A percentile compares a stretch with the other conserved stretches of the same genome.
Evolutionary conservation across 306 rosid genomes (phyloP).

Genomic region (Dalbergia cochinchinensis): DNA sequence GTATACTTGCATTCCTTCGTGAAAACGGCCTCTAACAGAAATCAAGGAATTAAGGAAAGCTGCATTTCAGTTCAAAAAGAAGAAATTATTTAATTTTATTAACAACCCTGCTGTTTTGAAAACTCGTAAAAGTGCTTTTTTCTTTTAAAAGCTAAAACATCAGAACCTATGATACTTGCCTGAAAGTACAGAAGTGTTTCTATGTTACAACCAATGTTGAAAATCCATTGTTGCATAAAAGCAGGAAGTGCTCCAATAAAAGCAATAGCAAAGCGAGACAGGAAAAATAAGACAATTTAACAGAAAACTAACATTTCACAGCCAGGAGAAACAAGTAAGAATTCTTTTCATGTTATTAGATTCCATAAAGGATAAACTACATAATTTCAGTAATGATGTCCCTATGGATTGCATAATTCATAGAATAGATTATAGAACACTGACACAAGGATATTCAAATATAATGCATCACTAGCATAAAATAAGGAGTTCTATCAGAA

Average conservation of each 20-base stretch:
- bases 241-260: not conserved
- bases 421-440: not conserved
- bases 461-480: not conserved
- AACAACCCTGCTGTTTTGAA: no score
- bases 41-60: not conserved
- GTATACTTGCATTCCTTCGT: no score
- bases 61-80: not conserved
- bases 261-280: not conserved
- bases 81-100: not conserved
- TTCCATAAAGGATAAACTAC: not conserved
- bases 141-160: no score
- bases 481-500: not conserved
- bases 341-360: not conserved
- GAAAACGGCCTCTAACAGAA: no score
- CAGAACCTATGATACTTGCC: not conserved
- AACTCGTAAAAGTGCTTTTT: no score
- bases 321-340: not conserved
- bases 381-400: not conserved
- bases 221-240: not conserved
- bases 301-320: not conserved
- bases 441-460: not conserved
- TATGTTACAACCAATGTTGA: not conserved
- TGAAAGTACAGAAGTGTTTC: not conserved
- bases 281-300: not conserved
- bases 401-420: slow-evolving; percentile 5